phyloP scores from a whole-genome alignment of 768 basidiomycete species.

The Mycena haematopus region DNA sequence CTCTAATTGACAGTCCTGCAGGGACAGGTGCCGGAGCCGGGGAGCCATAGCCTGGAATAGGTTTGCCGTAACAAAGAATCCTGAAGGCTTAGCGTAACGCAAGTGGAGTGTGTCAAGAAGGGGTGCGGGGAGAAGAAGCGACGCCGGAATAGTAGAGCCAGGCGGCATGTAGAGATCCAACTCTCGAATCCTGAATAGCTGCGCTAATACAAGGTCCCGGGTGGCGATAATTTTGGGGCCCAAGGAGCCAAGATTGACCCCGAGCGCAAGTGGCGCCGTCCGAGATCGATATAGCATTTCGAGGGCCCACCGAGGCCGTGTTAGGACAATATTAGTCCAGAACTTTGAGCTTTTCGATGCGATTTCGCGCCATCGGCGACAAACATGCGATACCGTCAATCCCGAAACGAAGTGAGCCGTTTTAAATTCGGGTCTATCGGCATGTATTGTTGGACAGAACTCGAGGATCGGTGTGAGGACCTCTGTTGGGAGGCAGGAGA shows the following conservation, averaged over 20 bases:
- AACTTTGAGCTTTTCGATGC: constrained; percentile 5
- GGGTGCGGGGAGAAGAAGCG: constrained; percentile 10
- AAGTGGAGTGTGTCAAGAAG: constrained; percentile 12
- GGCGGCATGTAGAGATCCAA: background rate
- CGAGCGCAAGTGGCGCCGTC: constrained; percentile 10
- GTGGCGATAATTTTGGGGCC: constrained; percentile 1
- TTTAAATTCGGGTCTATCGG: constrained; percentile 8
- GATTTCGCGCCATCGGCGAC: constrained; percentile 22
- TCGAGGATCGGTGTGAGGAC: constrained; percentile 18
- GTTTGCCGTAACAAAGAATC: background rate
- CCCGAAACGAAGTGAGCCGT: constrained; percentile 4
- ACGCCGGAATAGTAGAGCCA: background rate
- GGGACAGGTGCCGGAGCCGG: constrained; percentile 13
- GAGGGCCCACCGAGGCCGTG: constrained; percentile 22
- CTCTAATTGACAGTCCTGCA: constrained; percentile 1
- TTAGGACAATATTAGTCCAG: constrained; percentile 21
- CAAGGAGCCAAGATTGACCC: background rate
- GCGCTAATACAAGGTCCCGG: constrained; percentile 12
- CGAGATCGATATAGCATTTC: constrained; percentile 25
- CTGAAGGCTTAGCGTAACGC: background rate
- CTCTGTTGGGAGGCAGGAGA: constrained; percentile 18
- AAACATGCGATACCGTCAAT: constrained; percentile 14
- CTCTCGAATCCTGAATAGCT: constrained; percentile 15
- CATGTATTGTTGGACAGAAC: constrained; percentile 1
- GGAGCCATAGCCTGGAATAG: constrained; percentile 14